Base-by-base conservation (phyloP, 2,329 filamentous ascomycete genomes). In the Meredithiella fracta region DNA sequence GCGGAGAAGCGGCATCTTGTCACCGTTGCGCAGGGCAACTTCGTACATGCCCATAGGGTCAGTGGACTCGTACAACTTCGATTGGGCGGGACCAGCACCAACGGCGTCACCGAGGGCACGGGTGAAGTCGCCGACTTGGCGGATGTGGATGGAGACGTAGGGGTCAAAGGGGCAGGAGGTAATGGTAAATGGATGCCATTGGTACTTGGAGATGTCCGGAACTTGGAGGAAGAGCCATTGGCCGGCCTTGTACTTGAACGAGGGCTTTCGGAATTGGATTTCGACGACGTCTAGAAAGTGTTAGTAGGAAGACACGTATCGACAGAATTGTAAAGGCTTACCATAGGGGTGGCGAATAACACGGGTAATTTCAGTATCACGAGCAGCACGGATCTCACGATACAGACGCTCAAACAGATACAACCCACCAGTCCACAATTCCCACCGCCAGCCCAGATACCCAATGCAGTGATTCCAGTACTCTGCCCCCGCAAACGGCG, bases 171-270 rank as follows among this genome's bases (percentile, higher is more conserved):
- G 92, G 70, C 92, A 98, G 8, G 92, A 97, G 1, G 92, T 98
- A 69, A 98, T 97, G 65, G 92, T 98, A 67, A 97, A 98, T 1
- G 92, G 92, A 70, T 98, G 92, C 92, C 92, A 98, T 72, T 98
- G 89, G 65, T 88, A 83, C 63, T 76, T 79, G 61, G 88, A 95
- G 55, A 98, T 80, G 5, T 86, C 83, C 0, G 92, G 92, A 23
- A 94, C 83, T 68, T 97, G 91, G 59, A 98, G 76, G 74, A 97
- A 97, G 38, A 97, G 80, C 90, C 91, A 98, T 71, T 98, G 92
- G 31, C 92, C 92, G 14, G 92, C 85, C 77, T 95, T 97, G 80
- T 98, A 98, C 65, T 82, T 87, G 84, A 98, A 94, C 58, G 85
- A 92, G 3, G 91, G 87, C 73, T 98, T 98, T 67, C 78, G 79